Percentiles rank a stretch among this genome's conserved stretches.
These are phyloP conservation scores for Solanum peruvianum DNA, from an alignment of 257 asterid species.

Conservation along the genomic window DNA sequence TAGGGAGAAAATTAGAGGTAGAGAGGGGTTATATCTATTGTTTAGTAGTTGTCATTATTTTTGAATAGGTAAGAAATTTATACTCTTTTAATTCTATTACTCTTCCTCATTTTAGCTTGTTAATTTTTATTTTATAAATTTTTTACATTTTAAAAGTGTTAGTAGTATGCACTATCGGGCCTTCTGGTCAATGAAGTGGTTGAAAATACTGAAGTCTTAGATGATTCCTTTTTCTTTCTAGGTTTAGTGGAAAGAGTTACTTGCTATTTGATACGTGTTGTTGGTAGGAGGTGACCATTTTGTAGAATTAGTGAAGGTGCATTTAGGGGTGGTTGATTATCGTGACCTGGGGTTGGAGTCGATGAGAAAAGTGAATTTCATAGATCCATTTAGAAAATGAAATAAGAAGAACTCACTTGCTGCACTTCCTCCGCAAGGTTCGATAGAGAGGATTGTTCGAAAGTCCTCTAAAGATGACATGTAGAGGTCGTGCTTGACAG, in stretches of 20 bases:
- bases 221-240: too few species aligned
- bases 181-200: neutral
- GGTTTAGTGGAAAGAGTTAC: too few species aligned
- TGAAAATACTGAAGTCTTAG: too few species aligned
- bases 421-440: neutral
- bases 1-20: neutral
- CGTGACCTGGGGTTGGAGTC: neutral
- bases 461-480: neutral
- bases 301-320: neutral
- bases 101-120: too few species aligned
- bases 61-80: neutral
- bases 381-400: neutral
- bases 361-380: neutral
- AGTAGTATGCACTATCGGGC: neutral
- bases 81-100: neutral
- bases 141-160: neutral
- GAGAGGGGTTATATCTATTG: neutral
- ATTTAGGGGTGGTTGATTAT: neutral
- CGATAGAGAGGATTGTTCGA: accelerated
- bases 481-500: neutral
- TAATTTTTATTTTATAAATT: too few species aligned
- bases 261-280: neutral
- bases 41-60: neutral
- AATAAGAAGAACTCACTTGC: neutral
- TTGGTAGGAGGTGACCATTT: neutral